A percentile compares a stretch with the other conserved stretches of the same genome.
phyloP scores from a whole-genome alignment of 495 filamentous ascomycete genomes.

The Annulohypoxylon moriforme region DNA sequence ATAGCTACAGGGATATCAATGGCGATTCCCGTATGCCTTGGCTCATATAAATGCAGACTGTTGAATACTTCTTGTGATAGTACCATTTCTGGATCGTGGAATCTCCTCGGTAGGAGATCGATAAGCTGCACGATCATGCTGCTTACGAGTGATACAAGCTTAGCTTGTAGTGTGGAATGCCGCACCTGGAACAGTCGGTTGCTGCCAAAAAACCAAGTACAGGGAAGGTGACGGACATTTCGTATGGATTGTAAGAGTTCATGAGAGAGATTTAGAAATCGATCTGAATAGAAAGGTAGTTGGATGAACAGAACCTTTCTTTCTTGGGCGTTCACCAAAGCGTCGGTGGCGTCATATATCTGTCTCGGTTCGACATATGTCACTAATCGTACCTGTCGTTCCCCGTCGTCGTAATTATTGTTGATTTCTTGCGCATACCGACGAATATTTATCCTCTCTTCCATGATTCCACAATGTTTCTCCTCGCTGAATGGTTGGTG shows the following conservation, averaged over 20 bases:
- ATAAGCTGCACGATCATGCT: slow-evolving; percentile 11
- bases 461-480: neutral
- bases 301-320: neutral
- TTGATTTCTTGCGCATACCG: neutral
- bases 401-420: neutral
- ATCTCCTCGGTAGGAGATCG: neutral
- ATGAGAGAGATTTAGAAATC: neutral
- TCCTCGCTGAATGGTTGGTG: neutral
- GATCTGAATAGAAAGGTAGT: neutral
- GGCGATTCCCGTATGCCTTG: neutral
- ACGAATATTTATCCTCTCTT: neutral
- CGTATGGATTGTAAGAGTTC: neutral
- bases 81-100: neutral
- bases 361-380: neutral
- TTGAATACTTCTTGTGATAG: neutral
- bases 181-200: neutral
- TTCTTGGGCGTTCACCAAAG: neutral
- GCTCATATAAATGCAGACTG: neutral
- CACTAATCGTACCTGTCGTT: too few relatives aligned
- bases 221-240: neutral
- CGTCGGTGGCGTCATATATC: neutral
- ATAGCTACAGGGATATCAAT: neutral
- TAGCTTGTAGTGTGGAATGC: neutral
- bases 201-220: slow-evolving; percentile 4
- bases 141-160: neutral